Base-by-base conservation (phyloP, 768 basidiomycete genomes). In the Trametes sanguinea region DNA sequence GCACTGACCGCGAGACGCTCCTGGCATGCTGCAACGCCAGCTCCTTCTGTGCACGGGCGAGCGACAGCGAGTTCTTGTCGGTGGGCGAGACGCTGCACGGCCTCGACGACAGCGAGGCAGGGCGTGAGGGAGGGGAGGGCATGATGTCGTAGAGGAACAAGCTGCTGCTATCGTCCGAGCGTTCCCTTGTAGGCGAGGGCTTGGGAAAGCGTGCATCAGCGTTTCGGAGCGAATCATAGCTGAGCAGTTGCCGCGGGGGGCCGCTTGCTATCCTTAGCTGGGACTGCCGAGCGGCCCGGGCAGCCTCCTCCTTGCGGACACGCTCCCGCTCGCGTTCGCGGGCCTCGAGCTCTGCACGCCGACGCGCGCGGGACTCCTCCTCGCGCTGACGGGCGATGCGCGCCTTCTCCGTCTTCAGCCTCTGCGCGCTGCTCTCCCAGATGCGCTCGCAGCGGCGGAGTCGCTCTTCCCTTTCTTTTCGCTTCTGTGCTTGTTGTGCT, bases 61-160 rank as follows among this genome's bases (percentile, higher is more conserved):
- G 52, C 60, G 61, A 51, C 30, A 68, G 9, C 39, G 64, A 40
- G 53, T 63, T 3, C 58, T 65, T 27, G 65, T 63, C 62, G 14
- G 57, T 51, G 37, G 60, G 59, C 16, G 70, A 63, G 39, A 57
- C 27, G 47, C 61, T 62, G 57, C 33, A 33, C 48, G 57, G n/a
- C 16, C 43, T 48, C 22, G 69, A 37, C 6, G 35, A 51, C 65
- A 65, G 53, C 57, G 67, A 33, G 60, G 67, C 56, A 61, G 68
- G 62, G 64, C 65, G 10, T 56, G 63, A 51, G 30, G 65, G 73
- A 4, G 54, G 65, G 29, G 66, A 72, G 17, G 59, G 71, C 73
- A 73, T 73, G 62, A 75, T 71, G 43, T 63, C 67, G 56, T 76
- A 76, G 62, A 77, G 71, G 64, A 76, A 73, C 6, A 65, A 69